phyloP scores from a whole-genome alignment of 1,284 basidiomycete genomes.

The Polyporus tsugae region DNA sequence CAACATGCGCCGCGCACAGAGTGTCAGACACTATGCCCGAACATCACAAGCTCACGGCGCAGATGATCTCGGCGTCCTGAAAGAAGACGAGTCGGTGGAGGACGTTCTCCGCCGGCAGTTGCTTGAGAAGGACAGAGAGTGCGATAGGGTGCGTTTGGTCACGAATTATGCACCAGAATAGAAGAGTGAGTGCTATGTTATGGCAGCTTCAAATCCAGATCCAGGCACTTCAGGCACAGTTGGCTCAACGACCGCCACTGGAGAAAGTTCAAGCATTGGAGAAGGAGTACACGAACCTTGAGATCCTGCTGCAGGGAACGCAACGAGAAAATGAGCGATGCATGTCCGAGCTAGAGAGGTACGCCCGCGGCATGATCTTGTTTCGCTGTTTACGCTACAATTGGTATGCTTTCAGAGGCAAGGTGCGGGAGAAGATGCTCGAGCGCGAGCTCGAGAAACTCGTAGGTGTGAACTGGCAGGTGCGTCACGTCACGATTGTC shows the following conservation, averaged over 20 bases:
- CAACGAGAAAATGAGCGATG: slow-evolving; percentile 81
- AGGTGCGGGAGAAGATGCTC: slow-evolving; percentile 68
- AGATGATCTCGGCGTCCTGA: slow-evolving; percentile 68
- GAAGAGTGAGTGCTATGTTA: background rate
- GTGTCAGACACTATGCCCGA: slow-evolving; percentile 57
- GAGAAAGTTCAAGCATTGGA: slow-evolving; percentile 69
- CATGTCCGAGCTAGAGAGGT: slow-evolving; percentile 80
- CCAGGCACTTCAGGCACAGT: slow-evolving; percentile 65
- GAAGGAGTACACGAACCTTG: slow-evolving; percentile 75
- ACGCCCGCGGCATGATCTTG: slow-evolving; percentile 22
- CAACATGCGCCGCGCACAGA: slow-evolving; percentile 44
- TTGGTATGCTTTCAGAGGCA: slow-evolving; percentile 27
- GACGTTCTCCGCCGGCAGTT: slow-evolving; percentile 69
- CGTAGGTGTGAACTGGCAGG: slow-evolving; percentile 82
- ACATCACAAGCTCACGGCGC: slow-evolving; percentile 53
- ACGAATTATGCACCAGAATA: background rate
- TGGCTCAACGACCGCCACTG: slow-evolving; percentile 68
- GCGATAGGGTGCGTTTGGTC: slow-evolving; percentile 60
- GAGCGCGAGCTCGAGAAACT: slow-evolving; percentile 73
- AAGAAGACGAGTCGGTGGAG: slow-evolving; percentile 69
- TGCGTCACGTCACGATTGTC: slow-evolving; percentile 30
- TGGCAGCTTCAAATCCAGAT: slow-evolving; percentile 63
- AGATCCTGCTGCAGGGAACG: slow-evolving; percentile 75
- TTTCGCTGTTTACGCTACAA: background rate
- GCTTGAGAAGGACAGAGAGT: slow-evolving; percentile 75